These are phyloP conservation scores for Lolium rigidum DNA, from an alignment of 176 grass and related monocot genomes.

Conservation along the genomic window DNA sequence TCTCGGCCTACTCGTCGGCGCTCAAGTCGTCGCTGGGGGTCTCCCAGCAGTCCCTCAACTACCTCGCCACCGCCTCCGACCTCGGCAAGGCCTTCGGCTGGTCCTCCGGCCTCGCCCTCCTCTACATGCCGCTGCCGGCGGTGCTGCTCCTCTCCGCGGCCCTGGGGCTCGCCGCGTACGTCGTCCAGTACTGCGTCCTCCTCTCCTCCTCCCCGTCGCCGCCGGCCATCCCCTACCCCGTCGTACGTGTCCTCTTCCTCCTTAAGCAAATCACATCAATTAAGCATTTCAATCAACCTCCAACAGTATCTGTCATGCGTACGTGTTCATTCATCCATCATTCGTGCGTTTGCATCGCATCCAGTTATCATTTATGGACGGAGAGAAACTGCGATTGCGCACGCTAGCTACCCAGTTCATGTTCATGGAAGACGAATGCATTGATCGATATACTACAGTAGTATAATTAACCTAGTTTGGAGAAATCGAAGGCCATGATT, in stretches of 20 bases:
- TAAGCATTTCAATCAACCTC: neutral
- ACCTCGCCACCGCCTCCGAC: slow-evolving; percentile 90
- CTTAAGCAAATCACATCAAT: neutral
- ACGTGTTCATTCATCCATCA: neutral
- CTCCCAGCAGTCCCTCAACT: slow-evolving; percentile 86
- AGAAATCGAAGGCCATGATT: neutral
- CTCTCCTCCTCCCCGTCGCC: slow-evolving; percentile 34
- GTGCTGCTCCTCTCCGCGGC: slow-evolving; percentile 68
- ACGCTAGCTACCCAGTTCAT: neutral
- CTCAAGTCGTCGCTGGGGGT: slow-evolving; percentile 66
- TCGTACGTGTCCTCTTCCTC: slow-evolving; percentile 40
- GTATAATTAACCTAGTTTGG: neutral
- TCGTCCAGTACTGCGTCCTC: slow-evolving; percentile 68
- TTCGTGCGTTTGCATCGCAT: neutral
- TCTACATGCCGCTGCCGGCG: slow-evolving; percentile 66
- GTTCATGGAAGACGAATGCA: neutral
- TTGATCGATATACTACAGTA: neutral
- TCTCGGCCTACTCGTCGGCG: slow-evolving; percentile 91
- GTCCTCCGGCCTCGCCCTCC: slow-evolving; percentile 82
- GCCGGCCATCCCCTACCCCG: slow-evolving; percentile 59
- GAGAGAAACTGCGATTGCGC: neutral
- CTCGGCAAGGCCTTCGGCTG: slow-evolving; percentile 86
- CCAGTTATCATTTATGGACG: neutral
- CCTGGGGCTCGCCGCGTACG: slow-evolving; percentile 67
- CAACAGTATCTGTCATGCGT: neutral